Base-by-base conservation (phyloP, 352 stramenopile genomes). In the Globisporangium middletonii region DNA sequence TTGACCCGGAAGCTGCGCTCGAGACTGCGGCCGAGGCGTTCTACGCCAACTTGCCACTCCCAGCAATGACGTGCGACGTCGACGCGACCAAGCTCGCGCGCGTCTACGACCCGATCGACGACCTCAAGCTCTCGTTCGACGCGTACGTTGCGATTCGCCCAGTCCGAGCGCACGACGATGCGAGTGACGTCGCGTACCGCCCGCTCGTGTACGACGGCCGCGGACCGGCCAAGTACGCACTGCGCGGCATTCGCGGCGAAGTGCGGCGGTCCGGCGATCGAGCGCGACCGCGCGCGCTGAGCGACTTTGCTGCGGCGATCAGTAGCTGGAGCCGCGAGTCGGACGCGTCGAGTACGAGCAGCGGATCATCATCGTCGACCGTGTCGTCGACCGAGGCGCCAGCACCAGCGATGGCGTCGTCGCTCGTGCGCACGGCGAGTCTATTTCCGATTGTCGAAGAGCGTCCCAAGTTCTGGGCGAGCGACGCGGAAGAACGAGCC, bases 111-210 rank as follows among this genome's bases (percentile, higher is more conserved):
- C 67, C 70, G 1, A 55, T 67, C 19, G 63, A 79, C 50, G 55
- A 85, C 52, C 69, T 93, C 42, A 93, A 93, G 61, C 61, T 93
- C 11, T 89, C 75, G 19, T 89, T 90, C 50, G 83, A 91, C 37
- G 80, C 75, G 1, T 61, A 81, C 26, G 33, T 84, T 42, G 78
- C 83, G 19, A 68, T 88, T 13, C 74, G 80, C 19, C 69, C 76
- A 44, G 33, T 86, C 6, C 73, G 63, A 2, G 45, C 55, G 9
- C 53, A 69, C 45, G 57, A 53, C 19, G 38, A 49, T 9, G 58
- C 50, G 41, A 54, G 56, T n/a, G 72, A 68, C 41, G 62, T 88
- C 57, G 89, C 87, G 64, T 91, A 91, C 69, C 89, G 88, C 56
- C 81, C 81, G 4, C 64, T 91, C 18, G 73, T 83, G 59, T 91